Evolutionary conservation across 2,329 filamentous ascomycete genomes (phyloP).

Genomic region (Alternaria brassicicola): DNA sequence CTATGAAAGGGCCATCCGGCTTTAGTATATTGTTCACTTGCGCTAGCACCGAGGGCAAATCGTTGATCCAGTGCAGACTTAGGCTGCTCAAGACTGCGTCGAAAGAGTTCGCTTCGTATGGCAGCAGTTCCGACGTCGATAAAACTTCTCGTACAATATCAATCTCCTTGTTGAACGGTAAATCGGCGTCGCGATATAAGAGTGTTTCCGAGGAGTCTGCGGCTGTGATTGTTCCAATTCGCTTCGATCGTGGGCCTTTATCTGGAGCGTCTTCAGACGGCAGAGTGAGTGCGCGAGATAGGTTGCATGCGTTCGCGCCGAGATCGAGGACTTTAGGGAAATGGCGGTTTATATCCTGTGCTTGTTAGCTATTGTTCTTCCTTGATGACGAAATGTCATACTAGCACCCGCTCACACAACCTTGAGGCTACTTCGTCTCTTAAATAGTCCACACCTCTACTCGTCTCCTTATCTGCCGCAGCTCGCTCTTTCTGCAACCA

Average conservation of each 20-base stretch:
- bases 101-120: slow-evolving; percentile 77
- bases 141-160: slow-evolving; percentile 76
- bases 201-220: slow-evolving; percentile 80
- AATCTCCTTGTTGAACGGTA: slow-evolving; percentile 76
- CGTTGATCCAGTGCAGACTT: slow-evolving; percentile 96
- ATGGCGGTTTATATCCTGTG: slow-evolving; percentile 87
- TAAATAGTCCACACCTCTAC: slow-evolving; percentile 86
- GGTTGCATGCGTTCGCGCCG: slow-evolving; percentile 93
- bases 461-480: slow-evolving; percentile 70
- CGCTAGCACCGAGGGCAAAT: slow-evolving; percentile 81
- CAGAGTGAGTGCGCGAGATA: slow-evolving; percentile 76
- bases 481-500: slow-evolving; percentile 91
- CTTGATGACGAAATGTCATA: slow-evolving; percentile 46
- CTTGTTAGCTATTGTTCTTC: slow-evolving; percentile 14
- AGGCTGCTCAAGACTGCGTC: slow-evolving; percentile 89
- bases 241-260: slow-evolving; percentile 70
- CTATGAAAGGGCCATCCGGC: slow-evolving; percentile 89
- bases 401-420: slow-evolving; percentile 82
- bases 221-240: slow-evolving; percentile 76
- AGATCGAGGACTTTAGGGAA: slow-evolving; percentile 88
- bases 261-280: slow-evolving; percentile 65
- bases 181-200: slow-evolving; percentile 77
- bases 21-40: slow-evolving; percentile 88
- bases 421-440: slow-evolving; percentile 89
- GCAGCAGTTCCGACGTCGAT: slow-evolving; percentile 74